Evolutionary conservation across 768 basidiomycete species (phyloP).

Genomic region (Gymnopilus junonius): DNA sequence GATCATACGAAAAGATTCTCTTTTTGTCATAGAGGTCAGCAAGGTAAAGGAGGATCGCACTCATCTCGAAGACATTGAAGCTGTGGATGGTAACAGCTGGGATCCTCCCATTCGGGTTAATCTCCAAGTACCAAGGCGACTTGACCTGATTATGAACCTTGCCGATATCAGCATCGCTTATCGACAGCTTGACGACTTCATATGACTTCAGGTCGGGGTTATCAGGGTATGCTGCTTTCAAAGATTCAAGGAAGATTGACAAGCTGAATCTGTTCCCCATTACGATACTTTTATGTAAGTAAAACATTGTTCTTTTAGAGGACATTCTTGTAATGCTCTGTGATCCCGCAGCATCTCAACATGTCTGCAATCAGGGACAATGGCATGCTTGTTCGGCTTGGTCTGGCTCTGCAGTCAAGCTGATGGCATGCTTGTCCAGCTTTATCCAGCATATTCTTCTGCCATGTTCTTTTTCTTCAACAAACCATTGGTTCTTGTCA

Average conservation of each 20-base stretch:
- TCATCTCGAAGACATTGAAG: constrained; percentile 74
- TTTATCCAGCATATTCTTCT: no score
- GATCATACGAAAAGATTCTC: constrained; percentile 66
- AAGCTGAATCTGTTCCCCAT: constrained; percentile 55
- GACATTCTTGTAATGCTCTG: no score
- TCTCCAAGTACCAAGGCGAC: constrained; percentile 66
- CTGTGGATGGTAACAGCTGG: constrained; percentile 67
- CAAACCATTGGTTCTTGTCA: no score
- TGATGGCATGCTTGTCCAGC: no score
- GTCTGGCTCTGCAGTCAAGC: no score
- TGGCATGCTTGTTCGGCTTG: no score
- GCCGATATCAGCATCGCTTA: constrained; percentile 18
- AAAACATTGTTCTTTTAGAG: no score
- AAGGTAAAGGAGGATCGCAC: constrained; percentile 82
- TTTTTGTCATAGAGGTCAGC: constrained; percentile 79
- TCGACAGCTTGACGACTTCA: constrained; percentile 57
- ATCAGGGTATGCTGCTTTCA: constrained; percentile 52
- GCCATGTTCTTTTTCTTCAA: no score
- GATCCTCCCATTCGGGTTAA: constrained; percentile 77
- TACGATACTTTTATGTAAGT: no score
- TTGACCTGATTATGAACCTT: constrained; percentile 64
- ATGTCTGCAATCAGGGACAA: no score
- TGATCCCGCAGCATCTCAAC: no score
- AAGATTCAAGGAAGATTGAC: constrained; percentile 61
- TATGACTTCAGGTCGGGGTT: constrained; percentile 11